A percentile compares a stretch with the other conserved stretches of the same genome.
phyloP scores from a whole-genome alignment of 2,329 filamentous ascomycete genomes.

The Apiospora sp. region DNA sequence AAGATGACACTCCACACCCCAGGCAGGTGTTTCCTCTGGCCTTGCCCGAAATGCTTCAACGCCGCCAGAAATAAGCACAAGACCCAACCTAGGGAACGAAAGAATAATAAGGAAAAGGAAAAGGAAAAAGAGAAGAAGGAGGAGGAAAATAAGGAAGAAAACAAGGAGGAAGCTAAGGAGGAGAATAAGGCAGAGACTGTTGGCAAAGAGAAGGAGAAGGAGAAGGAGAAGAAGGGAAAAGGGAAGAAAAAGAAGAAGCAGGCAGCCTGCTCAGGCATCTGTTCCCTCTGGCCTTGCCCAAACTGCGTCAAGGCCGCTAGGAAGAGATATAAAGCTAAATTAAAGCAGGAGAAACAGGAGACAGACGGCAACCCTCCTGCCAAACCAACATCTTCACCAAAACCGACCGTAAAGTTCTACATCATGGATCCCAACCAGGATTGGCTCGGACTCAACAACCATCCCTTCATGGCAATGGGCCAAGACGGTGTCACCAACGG shows the following conservation, averaged over 20 bases:
- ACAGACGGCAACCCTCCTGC: not conserved
- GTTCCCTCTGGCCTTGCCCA: conserved; percentile 17
- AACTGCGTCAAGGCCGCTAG: not conserved
- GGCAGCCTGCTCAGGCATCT: not conserved
- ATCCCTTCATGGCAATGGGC: not conserved
- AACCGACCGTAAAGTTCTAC: not conserved
- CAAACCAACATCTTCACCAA: not conserved
- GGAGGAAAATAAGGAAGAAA: not conserved
- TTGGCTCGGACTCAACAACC: not conserved
- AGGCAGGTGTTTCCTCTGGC: conserved; percentile 15
- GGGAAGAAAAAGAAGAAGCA: not conserved
- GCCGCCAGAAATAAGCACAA: not conserved
- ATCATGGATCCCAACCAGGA: not conserved
- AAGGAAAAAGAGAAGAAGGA: too few species aligned
- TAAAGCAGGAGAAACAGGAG: not conserved
- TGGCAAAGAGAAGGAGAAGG: too few species aligned
- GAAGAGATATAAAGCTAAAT: not conserved
- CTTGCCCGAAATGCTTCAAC: conserved; percentile 10
- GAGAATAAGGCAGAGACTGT: too few species aligned
- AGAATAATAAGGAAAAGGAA: not conserved
- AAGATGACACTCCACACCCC: not conserved
- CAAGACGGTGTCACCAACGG: not conserved
- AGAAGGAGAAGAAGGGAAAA: not conserved
- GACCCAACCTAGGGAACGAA: not conserved
- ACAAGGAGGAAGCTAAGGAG: not conserved